Evolutionary conservation across 768 basidiomycete genomes (phyloP), one percentile per base, ranked within the genome.

Genomic region (Postia placenta): DNA sequence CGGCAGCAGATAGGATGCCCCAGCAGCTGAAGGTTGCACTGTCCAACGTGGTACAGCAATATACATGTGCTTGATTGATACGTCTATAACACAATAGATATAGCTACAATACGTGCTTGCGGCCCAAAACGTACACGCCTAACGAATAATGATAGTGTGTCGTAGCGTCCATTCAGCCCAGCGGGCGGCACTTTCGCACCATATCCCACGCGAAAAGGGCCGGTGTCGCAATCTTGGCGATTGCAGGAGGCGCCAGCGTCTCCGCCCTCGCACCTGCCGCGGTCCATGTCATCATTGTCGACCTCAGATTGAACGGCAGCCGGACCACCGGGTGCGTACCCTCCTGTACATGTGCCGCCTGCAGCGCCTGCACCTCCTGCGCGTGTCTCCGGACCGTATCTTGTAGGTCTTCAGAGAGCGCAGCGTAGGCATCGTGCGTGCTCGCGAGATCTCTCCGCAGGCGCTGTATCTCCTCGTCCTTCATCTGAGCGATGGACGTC

Each of bases 401-500:
- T 30, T 45, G 30, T 30, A 45, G 27, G 45, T 36, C 38, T 28
- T 36, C 23, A 17, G 19, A 19, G 45, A 45, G 27, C 17, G 30
- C 12, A 28, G 45, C 45, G 20, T 45, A 36, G 11, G 45, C 45
- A 11, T 33, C 23, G 30, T 20, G 28, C 27, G 45, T 30, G n/a
- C 28, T 36, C 20, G 19, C 45, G 15, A 45, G 45, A 19, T 45
- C 45, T 19, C 25, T 11, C 26, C 33, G 45, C 20, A 45, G 45
- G 45, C 33, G 33, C 20, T 22, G 45, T 14, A 45, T 36, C 45
- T 45, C 45, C 20, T 22, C 38, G 38, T 39, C 20, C 38, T 39
- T 9, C 11, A 6, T 39, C 11, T 39, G 38, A 7, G 7, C 38
- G 38, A 11, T 9, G 7, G 19, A 17, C 20, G 38, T 6, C 20